Base-by-base conservation (phyloP, 805 yeast genomes). In the Teunomyces atbi region DNA sequence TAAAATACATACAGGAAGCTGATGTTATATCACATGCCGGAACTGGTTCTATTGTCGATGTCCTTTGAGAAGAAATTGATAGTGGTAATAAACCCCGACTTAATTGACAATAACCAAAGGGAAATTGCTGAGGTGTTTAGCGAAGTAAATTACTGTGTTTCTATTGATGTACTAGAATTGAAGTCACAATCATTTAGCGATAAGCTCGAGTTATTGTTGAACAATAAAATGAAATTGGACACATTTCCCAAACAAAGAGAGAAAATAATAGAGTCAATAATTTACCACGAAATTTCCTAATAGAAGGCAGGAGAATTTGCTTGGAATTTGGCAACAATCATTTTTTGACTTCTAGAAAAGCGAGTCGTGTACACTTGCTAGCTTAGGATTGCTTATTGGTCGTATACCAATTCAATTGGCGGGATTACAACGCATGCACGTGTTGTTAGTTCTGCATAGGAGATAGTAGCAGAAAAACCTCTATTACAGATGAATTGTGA, bases 31-130 rank as follows among this genome's bases (percentile, higher is more conserved):
- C 96, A 0, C 98, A 94, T 61, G 97, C 96, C 0, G 86, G 86
- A 1, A 89, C 98, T 0, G 99, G 99, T 2, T 88, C 97, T 0
- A 86, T 92, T 6, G 63, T 94, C 21, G 99, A 92, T 57, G 76
- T 87, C 0, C 64, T 89, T 58, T 23, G 45, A 65, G 1, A 83
- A 80, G 58, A 79, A 77, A 19, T 66, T 89, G 46, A 68, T 91
- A 1, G 90, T 86, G 5, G 84, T 89, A 23, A 78, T 83, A 6
- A 92, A 92, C 61, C 75, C 77, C 8, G 54, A 62, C 4, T 74
- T 94, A n/a, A 86, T 89, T 88, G 88, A 88, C 60, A 88, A 90
- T 60, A 97, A 91, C 61, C 97, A 91, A 61, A 52, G 65, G 13
- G 92, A 91, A 50, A 82, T 88, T 6, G 94, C 96, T 0, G 57